Percentiles rank a stretch among this genome's conserved stretches.
Conservation (phyloP, 169 alveolate species). For the Plasmodium vivax region DNA sequence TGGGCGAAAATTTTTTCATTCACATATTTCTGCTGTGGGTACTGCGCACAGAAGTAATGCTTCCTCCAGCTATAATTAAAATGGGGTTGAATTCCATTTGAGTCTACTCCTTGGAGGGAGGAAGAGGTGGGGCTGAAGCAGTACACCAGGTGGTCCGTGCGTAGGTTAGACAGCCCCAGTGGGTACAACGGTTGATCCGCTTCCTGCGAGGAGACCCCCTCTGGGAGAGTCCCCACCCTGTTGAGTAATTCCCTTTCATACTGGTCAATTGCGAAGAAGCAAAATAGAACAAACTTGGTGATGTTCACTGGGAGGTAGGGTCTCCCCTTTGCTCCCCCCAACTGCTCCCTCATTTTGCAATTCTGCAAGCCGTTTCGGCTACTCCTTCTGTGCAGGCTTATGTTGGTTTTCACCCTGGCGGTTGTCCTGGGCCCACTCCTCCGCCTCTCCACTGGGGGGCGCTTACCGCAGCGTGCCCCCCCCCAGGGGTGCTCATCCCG, state of each 20-base stretch:
- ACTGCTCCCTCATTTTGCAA: neutral
- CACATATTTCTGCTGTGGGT: neutral
- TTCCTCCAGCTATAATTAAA: neutral
- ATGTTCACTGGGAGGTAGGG: neutral
- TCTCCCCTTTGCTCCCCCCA: neutral
- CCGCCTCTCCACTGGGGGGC: neutral
- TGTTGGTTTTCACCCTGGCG: neutral
- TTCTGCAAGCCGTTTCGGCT: neutral
- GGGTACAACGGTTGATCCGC: neutral
- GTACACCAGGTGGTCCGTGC: neutral
- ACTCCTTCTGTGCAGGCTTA: neutral
- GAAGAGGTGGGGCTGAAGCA: neutral
- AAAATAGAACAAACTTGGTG: constrained; percentile 7
- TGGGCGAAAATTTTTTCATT: neutral
- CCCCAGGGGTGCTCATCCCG: neutral
- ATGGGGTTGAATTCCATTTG: neutral
- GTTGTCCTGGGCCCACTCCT: neutral
- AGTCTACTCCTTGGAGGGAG: neutral
- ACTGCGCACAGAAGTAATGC: neutral
- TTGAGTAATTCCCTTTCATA: neutral
- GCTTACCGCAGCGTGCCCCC: neutral
- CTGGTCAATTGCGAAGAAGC: neutral
- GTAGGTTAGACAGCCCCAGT: neutral
- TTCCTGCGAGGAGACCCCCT: neutral
- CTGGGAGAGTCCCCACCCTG: neutral